phyloP scores from a whole-genome alignment of 2,329 filamentous ascomycete genomes.

The Cercospora sp. region DNA sequence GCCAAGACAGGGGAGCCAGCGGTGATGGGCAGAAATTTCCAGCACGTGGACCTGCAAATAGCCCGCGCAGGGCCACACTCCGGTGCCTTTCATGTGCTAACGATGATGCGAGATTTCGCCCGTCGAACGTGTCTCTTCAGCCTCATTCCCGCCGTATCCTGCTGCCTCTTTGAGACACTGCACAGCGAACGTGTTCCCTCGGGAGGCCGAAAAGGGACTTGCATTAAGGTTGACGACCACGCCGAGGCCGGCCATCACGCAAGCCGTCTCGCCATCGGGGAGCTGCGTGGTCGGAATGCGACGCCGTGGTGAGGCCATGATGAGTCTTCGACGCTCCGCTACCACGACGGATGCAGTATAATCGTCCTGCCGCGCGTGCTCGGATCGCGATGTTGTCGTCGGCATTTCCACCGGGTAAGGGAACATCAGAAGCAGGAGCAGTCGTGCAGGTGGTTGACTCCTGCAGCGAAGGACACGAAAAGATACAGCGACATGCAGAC shows the following conservation, averaged over 20 bases:
- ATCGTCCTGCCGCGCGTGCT: not conserved
- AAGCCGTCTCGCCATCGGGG: not conserved
- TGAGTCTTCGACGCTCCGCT: not conserved
- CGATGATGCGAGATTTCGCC: constrained; percentile 4
- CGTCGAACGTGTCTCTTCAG: not conserved
- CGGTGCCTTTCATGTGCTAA: constrained; percentile 2
- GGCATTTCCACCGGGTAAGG: not conserved
- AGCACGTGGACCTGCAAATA: constrained; percentile 8
- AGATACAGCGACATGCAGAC: not conserved
- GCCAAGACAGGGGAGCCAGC: not conserved
- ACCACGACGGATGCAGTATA: not conserved
- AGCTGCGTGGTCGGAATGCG: not conserved
- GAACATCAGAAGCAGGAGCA: not conserved
- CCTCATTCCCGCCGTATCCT: not conserved
- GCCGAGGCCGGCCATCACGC: constrained; percentile 4
- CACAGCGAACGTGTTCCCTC: not conserved
- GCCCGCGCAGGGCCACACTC: not conserved
- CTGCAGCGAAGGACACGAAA: not conserved
- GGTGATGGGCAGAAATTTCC: constrained; percentile 4
- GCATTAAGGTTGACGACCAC: not conserved
- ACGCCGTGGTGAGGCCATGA: not conserved
- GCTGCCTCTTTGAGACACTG: constrained; percentile 1
- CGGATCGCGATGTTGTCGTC: not conserved
- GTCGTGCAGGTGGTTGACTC: not conserved
- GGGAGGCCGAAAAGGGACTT: not conserved